phyloP scores from a whole-genome alignment of 768 basidiomycete species.

The Podaxis mareebaensis region DNA sequence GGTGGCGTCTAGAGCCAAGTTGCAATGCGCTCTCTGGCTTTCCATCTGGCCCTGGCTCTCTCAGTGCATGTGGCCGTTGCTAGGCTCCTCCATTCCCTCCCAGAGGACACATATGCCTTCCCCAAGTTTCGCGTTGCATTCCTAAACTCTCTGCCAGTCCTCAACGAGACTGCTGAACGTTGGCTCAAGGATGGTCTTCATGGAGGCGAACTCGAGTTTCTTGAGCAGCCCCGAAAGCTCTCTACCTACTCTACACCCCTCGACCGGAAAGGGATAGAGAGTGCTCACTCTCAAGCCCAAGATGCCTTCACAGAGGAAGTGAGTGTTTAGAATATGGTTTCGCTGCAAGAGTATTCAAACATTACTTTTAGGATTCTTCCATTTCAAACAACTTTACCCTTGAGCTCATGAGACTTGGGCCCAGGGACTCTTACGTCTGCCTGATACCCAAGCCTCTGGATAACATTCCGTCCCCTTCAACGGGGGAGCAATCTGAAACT shows the following conservation, averaged over 20 bases:
- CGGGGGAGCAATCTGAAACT: slow-evolving; percentile 55
- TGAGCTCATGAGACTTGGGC: slow-evolving; percentile 75
- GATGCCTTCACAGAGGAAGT: slow-evolving; percentile 36
- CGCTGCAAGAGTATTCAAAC: not conserved
- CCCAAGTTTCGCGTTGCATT: slow-evolving; percentile 82
- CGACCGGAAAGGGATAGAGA: slow-evolving; percentile 60
- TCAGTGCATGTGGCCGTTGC: slow-evolving; percentile 31
- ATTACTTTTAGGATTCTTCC: not conserved
- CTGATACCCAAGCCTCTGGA: slow-evolving; percentile 69
- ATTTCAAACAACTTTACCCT: slow-evolving; percentile 48
- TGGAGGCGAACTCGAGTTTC: slow-evolving; percentile 78
- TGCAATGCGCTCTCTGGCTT: slow-evolving; percentile 29
- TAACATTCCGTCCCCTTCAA: slow-evolving; percentile 35
- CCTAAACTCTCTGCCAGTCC: slow-evolving; percentile 75
- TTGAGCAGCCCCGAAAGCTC: slow-evolving; percentile 62
- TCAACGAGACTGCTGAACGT: slow-evolving; percentile 67
- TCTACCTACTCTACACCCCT: slow-evolving; percentile 37
- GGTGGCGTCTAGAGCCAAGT: slow-evolving; percentile 18
- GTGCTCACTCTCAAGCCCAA: slow-evolving; percentile 37
- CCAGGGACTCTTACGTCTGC: slow-evolving; percentile 71
- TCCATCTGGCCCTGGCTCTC: slow-evolving; percentile 29
- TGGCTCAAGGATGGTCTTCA: slow-evolving; percentile 75
- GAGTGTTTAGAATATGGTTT: slow-evolving; percentile 12
- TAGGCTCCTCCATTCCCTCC: slow-evolving; percentile 65
- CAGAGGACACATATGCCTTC: slow-evolving; percentile 79